These are phyloP conservation scores for Aspergillus proliferans DNA, from an alignment of 2,329 filamentous ascomycete species.

Conservation along the genomic window DNA sequence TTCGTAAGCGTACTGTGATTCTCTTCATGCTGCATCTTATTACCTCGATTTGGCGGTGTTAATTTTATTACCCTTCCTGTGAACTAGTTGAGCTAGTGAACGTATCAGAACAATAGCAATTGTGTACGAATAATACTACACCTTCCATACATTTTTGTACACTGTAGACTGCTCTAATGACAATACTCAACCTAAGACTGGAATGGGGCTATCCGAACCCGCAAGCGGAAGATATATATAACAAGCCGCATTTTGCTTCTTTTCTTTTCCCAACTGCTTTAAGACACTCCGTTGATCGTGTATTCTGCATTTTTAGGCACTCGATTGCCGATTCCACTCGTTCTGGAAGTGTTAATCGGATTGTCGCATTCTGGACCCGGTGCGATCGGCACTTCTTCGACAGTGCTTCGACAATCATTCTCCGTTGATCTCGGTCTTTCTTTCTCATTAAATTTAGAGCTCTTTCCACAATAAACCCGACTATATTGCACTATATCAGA, in stretches of 20 bases:
- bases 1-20: conserved; percentile 7
- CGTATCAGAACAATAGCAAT: too few relatives aligned
- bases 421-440: neutral
- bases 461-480: too few relatives aligned
- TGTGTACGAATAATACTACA: too few relatives aligned
- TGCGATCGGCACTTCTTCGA: too few relatives aligned
- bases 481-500: too few relatives aligned
- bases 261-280: neutral
- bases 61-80: conserved; percentile 2
- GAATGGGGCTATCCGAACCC: too few relatives aligned
- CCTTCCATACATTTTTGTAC: too few relatives aligned
- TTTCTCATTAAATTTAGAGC: neutral
- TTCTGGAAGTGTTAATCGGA: neutral
- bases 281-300: too few relatives aligned
- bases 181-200: too few relatives aligned
- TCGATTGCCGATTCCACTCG: neutral
- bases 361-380: neutral
- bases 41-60: neutral
- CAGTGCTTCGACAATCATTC: neutral
- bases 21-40: conserved; percentile 1
- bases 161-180: too few relatives aligned
- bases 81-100: neutral
- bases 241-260: neutral
- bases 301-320: neutral
- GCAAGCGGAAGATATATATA: too few relatives aligned